Percentiles rank a stretch among this genome's conserved stretches.
phyloP scores from a whole-genome alignment of 73 alveolate species.

The Tetrahymena elliotti region DNA sequence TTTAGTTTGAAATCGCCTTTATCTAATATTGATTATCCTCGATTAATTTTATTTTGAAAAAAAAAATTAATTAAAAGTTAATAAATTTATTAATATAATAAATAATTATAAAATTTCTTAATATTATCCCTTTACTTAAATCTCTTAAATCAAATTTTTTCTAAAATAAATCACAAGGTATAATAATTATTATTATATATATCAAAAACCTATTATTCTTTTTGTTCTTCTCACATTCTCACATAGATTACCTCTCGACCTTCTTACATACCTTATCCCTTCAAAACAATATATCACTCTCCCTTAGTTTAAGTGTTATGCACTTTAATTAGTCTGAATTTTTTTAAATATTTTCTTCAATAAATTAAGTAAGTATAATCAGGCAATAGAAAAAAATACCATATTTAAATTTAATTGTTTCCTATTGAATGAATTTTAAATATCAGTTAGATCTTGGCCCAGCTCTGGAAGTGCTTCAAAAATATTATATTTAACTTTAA shows the following conservation, averaged over 20 bases:
- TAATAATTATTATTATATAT: neutral
- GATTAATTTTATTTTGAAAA: neutral
- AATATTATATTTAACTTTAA: no score
- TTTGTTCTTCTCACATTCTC: neutral
- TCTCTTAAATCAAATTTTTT: neutral
- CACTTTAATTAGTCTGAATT: neutral
- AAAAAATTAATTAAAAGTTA: neutral
- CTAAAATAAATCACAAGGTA: neutral
- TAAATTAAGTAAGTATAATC: neutral
- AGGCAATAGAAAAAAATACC: neutral
- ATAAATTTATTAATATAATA: neutral
- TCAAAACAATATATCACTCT: neutral
- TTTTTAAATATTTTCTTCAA: no score
- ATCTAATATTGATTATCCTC: neutral
- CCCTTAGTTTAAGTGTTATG: no score
- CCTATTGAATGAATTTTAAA: neutral
- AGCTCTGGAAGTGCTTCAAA: neutral
- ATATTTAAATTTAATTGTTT: no score
- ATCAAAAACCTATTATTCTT: neutral
- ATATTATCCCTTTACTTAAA: neutral
- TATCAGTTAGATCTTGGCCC: neutral
- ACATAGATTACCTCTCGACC: no score
- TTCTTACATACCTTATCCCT: neutral
- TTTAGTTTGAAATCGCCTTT: neutral
- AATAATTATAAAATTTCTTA: neutral